Conservation (phyloP, 768 basidiomycete genomes). For the Rhodosporidiobolus sp. region DNA sequence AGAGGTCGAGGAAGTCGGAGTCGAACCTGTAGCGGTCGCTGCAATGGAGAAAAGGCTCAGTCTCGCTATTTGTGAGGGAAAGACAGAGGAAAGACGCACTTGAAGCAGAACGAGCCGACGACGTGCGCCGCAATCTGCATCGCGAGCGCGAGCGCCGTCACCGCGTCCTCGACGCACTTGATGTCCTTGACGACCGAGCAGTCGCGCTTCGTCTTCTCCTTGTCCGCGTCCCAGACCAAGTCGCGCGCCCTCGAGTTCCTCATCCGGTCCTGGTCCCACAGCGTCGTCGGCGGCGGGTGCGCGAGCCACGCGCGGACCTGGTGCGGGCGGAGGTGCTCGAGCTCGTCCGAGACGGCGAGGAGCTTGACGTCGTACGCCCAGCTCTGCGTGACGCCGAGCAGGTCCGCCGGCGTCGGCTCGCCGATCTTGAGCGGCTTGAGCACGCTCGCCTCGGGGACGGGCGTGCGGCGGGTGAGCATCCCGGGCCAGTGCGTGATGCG, state of each 20-base stretch:
- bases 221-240: conserved; percentile 17
- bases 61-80: conserved; percentile 50
- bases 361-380: conserved; percentile 8
- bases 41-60: conserved; percentile 15
- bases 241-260: background rate
- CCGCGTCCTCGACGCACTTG: background rate
- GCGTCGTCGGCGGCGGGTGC: background rate
- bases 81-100: conserved; percentile 61
- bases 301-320: conserved; percentile 14
- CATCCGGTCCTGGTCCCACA: background rate
- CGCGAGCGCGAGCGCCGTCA: conserved; percentile 61
- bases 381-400: background rate
- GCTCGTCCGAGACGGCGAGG: conserved; percentile 5
- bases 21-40: conserved; percentile 29
- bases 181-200: background rate
- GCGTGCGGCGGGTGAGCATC: conserved; percentile 59
- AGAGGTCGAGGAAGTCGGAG: conserved; percentile 47
- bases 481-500: conserved; percentile 72
- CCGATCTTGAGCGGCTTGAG: background rate
- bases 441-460: conserved; percentile 53
- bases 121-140: conserved; percentile 67
- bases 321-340: background rate
- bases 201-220: background rate
- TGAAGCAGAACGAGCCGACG: conserved; percentile 65
- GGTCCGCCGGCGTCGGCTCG: background rate